Conservation (phyloP, 2,329 filamentous ascomycete species). For the Botryotinia narcissicola region DNA sequence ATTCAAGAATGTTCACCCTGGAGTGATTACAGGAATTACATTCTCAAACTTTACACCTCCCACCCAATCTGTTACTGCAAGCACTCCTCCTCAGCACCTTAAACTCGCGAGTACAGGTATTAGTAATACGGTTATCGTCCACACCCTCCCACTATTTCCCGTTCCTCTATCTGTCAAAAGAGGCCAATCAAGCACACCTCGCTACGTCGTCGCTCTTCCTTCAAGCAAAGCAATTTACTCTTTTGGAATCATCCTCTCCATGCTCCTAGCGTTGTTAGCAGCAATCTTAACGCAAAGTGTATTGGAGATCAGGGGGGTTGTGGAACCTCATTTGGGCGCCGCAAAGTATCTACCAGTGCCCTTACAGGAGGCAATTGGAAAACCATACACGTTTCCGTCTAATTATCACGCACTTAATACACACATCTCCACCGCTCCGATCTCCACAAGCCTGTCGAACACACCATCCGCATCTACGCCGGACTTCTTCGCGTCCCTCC, state of each 20-base stretch:
- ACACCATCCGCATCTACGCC: background rate
- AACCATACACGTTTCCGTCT: slow-evolving; percentile 29
- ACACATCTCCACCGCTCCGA: background rate
- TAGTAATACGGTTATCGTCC: slow-evolving; percentile 39
- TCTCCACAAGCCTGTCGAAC: background rate
- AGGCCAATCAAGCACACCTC: slow-evolving; percentile 34
- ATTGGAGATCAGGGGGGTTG: slow-evolving; percentile 35
- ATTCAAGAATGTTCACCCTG: slow-evolving; percentile 54
- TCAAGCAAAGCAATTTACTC: slow-evolving; percentile 31
- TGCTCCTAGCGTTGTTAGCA: slow-evolving; percentile 30
- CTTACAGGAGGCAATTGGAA: slow-evolving; percentile 32
- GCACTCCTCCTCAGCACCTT: slow-evolving; percentile 34
- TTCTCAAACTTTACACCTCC: slow-evolving; percentile 48
- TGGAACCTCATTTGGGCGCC: slow-evolving; percentile 30
- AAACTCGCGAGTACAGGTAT: slow-evolving; percentile 39
- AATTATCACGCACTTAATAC: slow-evolving; percentile 11
- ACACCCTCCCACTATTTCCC: slow-evolving; percentile 39
- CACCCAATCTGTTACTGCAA: slow-evolving; percentile 31
- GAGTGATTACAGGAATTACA: slow-evolving; percentile 57
- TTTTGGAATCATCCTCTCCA: slow-evolving; percentile 27
- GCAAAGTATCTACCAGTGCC: slow-evolving; percentile 30
- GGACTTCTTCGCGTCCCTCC: slow-evolving; percentile 14
- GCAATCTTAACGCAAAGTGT: slow-evolving; percentile 35
- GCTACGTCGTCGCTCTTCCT: slow-evolving; percentile 37
- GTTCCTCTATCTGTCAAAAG: slow-evolving; percentile 35